These are phyloP conservation scores for Euptelea pleiosperma DNA, from an alignment of 164 flowering plant genomes.

Conservation along the genomic window DNA sequence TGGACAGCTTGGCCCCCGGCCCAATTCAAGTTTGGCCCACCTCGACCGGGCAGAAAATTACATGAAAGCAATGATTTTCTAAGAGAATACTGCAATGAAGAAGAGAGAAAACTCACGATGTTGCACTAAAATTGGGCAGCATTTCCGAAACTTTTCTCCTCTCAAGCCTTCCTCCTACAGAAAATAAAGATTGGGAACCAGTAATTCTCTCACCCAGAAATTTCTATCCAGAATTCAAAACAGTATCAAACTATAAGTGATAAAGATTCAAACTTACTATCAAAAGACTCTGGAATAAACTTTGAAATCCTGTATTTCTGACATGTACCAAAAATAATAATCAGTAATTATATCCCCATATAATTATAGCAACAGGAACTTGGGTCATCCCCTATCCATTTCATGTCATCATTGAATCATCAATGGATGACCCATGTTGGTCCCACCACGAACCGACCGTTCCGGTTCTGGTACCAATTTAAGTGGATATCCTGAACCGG, in stretches of 20 bases:
- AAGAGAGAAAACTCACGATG: slow-evolving; percentile 37
- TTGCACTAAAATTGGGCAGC: slow-evolving; percentile 55
- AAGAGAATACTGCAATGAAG: too few species aligned
- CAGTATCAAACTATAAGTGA: not conserved
- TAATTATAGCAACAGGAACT: too few species aligned
- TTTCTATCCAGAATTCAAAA: not conserved
- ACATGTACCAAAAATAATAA: not conserved
- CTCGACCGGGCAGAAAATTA: too few species aligned
- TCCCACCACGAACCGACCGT: too few species aligned
- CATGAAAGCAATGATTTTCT: too few species aligned
- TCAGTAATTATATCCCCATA: not conserved
- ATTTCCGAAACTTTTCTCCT: slow-evolving; percentile 52
- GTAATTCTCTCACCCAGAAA: not conserved
- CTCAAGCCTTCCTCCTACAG: slow-evolving; percentile 44
- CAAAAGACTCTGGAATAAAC: slow-evolving; percentile 45
- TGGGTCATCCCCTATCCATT: too few species aligned
- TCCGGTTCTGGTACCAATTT: too few species aligned
- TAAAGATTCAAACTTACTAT: slow-evolving; percentile 28
- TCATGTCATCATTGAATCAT: too few species aligned
- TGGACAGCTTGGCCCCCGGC: too few species aligned
- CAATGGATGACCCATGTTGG: too few species aligned
- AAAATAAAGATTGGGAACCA: not conserved
- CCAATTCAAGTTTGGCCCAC: too few species aligned
- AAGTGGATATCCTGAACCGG: too few species aligned
- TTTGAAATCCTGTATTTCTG: slow-evolving; percentile 70